A percentile compares a stretch with the other conserved stretches of the same genome.
phyloP scores from a whole-genome alignment of 495 filamentous ascomycete species.

The Pseudotulostoma volvatum region DNA sequence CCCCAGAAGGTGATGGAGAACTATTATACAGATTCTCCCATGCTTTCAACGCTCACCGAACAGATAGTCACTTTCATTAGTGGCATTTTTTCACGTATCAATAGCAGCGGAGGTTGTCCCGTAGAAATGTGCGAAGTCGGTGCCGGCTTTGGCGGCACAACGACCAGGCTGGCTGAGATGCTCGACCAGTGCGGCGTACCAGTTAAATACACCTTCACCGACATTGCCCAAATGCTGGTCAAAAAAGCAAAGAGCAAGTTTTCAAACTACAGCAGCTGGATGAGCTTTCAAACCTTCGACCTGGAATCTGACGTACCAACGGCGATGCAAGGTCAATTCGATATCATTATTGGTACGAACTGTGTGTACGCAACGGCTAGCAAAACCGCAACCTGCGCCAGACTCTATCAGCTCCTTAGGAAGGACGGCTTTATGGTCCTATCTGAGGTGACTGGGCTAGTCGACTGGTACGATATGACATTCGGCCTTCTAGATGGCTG shows the following conservation, averaged over 20 bases:
- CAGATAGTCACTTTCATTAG: slow-evolving; percentile 31
- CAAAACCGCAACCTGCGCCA: slow-evolving; percentile 11
- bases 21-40: slow-evolving; percentile 26
- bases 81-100: slow-evolving; percentile 13
- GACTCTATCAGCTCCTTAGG: slow-evolving; percentile 20
- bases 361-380: slow-evolving; percentile 32
- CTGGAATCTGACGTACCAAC: slow-evolving; percentile 25
- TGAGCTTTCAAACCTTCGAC: slow-evolving; percentile 27
- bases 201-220: slow-evolving; percentile 35
- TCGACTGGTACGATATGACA: slow-evolving; percentile 31
- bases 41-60: slow-evolving; percentile 23
- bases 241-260: slow-evolving; percentile 20
- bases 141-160: slow-evolving; percentile 30
- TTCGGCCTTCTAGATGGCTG: slow-evolving; percentile 38
- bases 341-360: slow-evolving; percentile 34
- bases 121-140: slow-evolving; percentile 31
- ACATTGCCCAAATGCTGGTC: slow-evolving; percentile 28
- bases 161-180: slow-evolving; percentile 18
- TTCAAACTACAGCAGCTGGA: slow-evolving; percentile 26
- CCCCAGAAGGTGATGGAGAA: slow-evolving; percentile 27
- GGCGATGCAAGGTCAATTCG: slow-evolving; percentile 20
- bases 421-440: slow-evolving; percentile 24
- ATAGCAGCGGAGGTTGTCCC: slow-evolving; percentile 6
- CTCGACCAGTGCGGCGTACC: slow-evolving; percentile 20
- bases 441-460: slow-evolving; percentile 23